Percentiles rank a stretch among this genome's conserved stretches.
These are phyloP conservation scores for Decorospora gaudefroyi DNA, from an alignment of 2,329 filamentous ascomycete species.

Conservation along the genomic window DNA sequence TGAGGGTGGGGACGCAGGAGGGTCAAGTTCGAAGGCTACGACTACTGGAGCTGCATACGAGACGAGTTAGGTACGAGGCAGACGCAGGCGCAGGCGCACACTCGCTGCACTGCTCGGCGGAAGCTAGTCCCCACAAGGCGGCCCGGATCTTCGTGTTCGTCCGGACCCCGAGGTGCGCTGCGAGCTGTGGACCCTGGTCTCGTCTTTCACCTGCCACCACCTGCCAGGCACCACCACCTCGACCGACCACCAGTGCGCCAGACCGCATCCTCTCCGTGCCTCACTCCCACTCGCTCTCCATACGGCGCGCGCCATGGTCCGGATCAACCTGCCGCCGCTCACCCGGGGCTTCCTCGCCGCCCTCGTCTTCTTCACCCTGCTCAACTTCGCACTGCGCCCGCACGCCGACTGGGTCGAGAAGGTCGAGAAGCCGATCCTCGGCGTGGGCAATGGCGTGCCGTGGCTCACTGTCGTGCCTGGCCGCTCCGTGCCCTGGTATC, in stretches of 20 bases:
- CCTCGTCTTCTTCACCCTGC: slow-evolving; percentile 75
- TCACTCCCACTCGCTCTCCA: not conserved
- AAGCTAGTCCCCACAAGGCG: slow-evolving; percentile 6
- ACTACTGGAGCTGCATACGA: slow-evolving; percentile 4
- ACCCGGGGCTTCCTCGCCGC: slow-evolving; percentile 79
- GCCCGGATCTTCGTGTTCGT: slow-evolving; percentile 3
- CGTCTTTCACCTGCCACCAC: too few relatives aligned
- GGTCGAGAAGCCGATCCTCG: slow-evolving; percentile 50
- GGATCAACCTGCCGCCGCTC: slow-evolving; percentile 90
- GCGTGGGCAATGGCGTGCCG: slow-evolving; percentile 69
- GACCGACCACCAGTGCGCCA: not conserved
- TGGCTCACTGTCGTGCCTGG: slow-evolving; percentile 88
- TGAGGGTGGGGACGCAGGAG: too few relatives aligned
- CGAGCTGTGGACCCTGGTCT: too few relatives aligned
- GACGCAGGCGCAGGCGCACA: too few relatives aligned
- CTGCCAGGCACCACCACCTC: too few relatives aligned
- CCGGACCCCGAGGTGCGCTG: too few relatives aligned
- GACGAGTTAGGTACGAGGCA: too few relatives aligned
- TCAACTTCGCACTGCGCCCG: slow-evolving; percentile 75
- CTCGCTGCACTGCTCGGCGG: not conserved
- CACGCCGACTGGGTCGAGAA: slow-evolving; percentile 52
- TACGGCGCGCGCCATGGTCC: slow-evolving; percentile 61
- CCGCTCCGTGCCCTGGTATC: slow-evolving; percentile 75
- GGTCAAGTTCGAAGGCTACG: slow-evolving; percentile 4
- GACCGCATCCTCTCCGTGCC: not conserved